Evolutionary conservation across 2,329 filamentous ascomycete species (phyloP).

Genomic region (Macrophomina phaseolina): DNA sequence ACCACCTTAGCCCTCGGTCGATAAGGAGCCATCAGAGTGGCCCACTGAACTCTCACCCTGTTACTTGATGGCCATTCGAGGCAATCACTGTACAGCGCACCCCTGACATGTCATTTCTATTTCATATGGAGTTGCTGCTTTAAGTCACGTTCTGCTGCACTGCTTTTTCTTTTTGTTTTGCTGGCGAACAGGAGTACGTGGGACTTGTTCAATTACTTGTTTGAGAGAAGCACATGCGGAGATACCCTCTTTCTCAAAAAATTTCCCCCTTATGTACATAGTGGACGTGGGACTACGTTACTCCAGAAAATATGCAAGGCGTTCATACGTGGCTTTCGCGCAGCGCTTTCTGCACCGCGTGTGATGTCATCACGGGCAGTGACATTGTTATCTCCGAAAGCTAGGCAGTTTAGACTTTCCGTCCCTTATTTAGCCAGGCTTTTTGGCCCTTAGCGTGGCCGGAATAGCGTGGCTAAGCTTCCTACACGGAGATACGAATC

Average conservation of each 20-base stretch:
- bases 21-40: not conserved
- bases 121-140: not conserved
- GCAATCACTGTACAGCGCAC: not conserved
- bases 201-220: not conserved
- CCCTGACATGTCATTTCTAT: not conserved
- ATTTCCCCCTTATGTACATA: not conserved
- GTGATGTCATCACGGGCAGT: not conserved
- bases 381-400: not conserved
- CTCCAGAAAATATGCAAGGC: not conserved
- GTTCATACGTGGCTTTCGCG: not conserved
- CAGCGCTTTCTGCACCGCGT: not conserved
- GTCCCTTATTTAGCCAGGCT: not conserved
- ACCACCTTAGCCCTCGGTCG: not conserved
- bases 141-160: not conserved
- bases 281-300: not conserved
- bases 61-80: not conserved
- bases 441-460: not conserved
- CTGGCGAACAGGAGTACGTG: not conserved
- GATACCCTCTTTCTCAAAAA: conserved; percentile 13
- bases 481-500: not conserved
- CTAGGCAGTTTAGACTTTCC: not conserved
- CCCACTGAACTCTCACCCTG: conserved; percentile 4
- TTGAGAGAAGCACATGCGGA: not conserved
- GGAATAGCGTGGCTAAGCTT: not conserved
- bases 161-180: not conserved